Evolutionary conservation across 768 basidiomycete species (phyloP).

Genomic region (Gloeophyllum trabeum): DNA sequence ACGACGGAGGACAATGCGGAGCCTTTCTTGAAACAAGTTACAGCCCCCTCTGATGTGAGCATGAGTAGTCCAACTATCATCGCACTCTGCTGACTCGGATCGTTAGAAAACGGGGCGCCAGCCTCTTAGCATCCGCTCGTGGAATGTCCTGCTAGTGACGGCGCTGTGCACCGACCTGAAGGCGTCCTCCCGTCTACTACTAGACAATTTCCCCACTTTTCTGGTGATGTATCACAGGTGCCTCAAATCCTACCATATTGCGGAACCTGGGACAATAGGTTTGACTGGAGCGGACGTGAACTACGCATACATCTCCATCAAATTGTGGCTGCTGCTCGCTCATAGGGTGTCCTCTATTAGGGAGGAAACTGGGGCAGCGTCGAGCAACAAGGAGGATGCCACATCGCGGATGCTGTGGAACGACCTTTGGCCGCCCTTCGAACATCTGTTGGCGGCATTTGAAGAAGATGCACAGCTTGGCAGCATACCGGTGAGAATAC

Average conservation of each 20-base stretch:
- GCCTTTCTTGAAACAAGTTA: too few species aligned
- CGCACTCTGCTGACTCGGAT: too few species aligned
- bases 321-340: conserved; percentile 59
- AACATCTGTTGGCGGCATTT: conserved; percentile 35
- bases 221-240: conserved; percentile 33
- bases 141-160: conserved; percentile 53
- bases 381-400: conserved; percentile 7
- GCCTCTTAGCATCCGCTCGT: conserved; percentile 39
- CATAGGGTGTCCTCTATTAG: conserved; percentile 14
- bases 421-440: conserved; percentile 67
- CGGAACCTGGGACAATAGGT: conserved; percentile 21
- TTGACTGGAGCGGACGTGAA: conserved; percentile 48
- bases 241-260: too few species aligned
- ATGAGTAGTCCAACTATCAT: too few species aligned
- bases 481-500: conserved; percentile 14
- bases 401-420: conserved; percentile 49
- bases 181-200: conserved; percentile 29
- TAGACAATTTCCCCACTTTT: conserved; percentile 41
- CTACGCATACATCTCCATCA: conserved; percentile 57
- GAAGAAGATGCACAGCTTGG: conserved; percentile 35
- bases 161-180: conserved; percentile 29
- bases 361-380: not conserved
- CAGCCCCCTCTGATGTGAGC: too few species aligned
- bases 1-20: too few species aligned
- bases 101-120: too few species aligned